Evolutionary conservation across 1,139 yeast species (phyloP).

Genomic region (Blastobotrys illinoisensis): DNA sequence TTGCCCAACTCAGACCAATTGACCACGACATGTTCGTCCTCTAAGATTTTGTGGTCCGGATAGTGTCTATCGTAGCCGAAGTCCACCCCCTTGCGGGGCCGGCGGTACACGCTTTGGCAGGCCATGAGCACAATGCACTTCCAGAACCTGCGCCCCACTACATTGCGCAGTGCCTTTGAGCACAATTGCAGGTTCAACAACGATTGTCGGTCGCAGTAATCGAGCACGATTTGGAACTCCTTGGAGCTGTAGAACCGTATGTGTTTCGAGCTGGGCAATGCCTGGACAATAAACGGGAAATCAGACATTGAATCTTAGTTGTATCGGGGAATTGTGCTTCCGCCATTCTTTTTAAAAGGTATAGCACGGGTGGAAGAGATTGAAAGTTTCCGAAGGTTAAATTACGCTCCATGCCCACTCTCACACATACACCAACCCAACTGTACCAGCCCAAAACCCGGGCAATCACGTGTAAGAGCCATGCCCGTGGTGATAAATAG

Average conservation of each 20-base stretch:
- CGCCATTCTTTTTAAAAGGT: too few relatives aligned
- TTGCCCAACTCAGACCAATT: neutral
- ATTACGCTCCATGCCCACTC: neutral
- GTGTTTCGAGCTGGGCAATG: neutral
- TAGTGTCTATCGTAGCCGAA: constrained; percentile 7
- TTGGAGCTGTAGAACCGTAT: neutral
- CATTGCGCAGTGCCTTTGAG: neutral
- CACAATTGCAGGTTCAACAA: constrained; percentile 3
- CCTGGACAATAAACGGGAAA: neutral
- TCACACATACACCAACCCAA: neutral
- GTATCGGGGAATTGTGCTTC: too few relatives aligned
- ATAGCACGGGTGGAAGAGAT: neutral
- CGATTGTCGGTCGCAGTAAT: constrained; percentile 2
- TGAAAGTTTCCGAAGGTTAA: neutral
- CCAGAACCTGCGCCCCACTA: constrained; percentile 8
- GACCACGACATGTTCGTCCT: neutral
- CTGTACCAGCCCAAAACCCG: too few relatives aligned
- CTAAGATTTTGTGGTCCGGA: neutral
- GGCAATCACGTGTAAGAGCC: too few relatives aligned
- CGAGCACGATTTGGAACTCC: constrained; percentile 2
- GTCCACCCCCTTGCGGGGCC: constrained; percentile 5
- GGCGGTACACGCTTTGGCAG: constrained; percentile 4
- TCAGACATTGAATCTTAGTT: neutral
- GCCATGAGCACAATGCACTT: constrained; percentile 3
- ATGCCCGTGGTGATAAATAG: too few relatives aligned